Evolutionary conservation across 2,329 filamentous ascomycete genomes (phyloP), one percentile per base, ranked within the genome.

Genomic region (Didymella sp.): DNA sequence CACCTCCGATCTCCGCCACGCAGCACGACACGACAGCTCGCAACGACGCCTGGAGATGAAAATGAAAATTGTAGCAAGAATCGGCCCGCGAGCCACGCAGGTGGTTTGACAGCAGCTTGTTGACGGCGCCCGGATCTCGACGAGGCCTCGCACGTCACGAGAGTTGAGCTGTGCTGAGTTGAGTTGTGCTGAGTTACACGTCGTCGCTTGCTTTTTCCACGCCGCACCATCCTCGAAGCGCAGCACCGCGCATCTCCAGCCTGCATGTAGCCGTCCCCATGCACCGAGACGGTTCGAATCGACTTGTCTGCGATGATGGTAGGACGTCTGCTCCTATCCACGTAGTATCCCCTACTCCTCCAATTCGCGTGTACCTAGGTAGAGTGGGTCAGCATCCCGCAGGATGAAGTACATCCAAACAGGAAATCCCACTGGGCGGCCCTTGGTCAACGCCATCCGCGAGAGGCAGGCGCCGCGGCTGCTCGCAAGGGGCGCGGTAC

Each of bases 401-500:
- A 24, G 28, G 28, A 45, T 33, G 43, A 4, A 11, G 1, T 6
- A 13, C 1, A 2, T n/a, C 12, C 19, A 21, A 25, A 19, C 0
- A 24, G 43, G 19, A 24, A 30, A 33, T 19, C 9, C 2, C 19
- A 13, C 19, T 35, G 40, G 28, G 38, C 11, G 9, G 19, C 37
- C 38, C 37, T 48, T 42, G 28, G 22, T 22, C 6, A 37, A 50
- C 3, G 17, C 27, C 27, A 33, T 22, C 24, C 12, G 2, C 2
- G 2, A 27, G 3, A 19, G 15, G 22, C 22, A 27, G 24, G 40
- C 40, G 40, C 24, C 24, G 4, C 17, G 5, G 6, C 24, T 43
- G 47, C 35, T 3, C 3, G 33, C 15, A 48, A 37, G 51, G 38
- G 51, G 37, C 44, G 40, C 51, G 30, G 43, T 43, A 24, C n/a